Evolutionary conservation across 192 early-diverging fungal genomes (phyloP), one percentile per base, ranked within the genome.

Genomic region (Rhizophagus sp.): DNA sequence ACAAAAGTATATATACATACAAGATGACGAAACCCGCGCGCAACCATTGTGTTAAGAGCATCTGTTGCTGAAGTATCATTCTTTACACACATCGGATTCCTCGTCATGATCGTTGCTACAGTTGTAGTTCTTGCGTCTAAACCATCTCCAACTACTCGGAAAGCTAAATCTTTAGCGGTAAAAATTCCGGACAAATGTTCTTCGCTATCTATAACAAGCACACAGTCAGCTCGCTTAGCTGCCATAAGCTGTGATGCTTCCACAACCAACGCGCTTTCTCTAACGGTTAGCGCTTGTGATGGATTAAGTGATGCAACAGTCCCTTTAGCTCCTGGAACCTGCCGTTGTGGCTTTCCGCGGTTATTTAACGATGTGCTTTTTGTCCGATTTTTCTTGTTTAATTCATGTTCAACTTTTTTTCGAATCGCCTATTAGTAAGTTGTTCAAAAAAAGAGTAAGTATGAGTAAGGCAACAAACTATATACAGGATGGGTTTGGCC

Each of bases 111-210:
- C 25, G 95, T 88, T 52, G 92, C 85, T 36, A 98, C 95, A 27
- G 90, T 85, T 71, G 91, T 93, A 41, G 89, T 86, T 79, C 91
- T 85, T 64, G 88, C 88, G 79, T 90, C 88, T 34, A 89, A 84
- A 17, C 87, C 89, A 78, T 81, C 85, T 61, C 83, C 97, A 22
- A 98, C 96, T 19, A 98, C 97, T 39, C 97, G 88, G 85, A 96
- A 98, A 39, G 97, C 95, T 66, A 99, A 88, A 87, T 99, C 98
- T 87, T 98, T 99, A 73, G 96, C 98, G 1, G 98, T 99, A 81
- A 99, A 94, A 78, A 99, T 99, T 47, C 97, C 98, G 6, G 90
- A 88, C 78, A 99, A 89, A 78, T 95, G 94, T 78, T 97, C 96
- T 25, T 97, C 92, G 36, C 93, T 91, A 83, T 97, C 94, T n/a